Evolutionary conservation across 257 asterid species (phyloP).

Genomic region (Petunia secreta): DNA sequence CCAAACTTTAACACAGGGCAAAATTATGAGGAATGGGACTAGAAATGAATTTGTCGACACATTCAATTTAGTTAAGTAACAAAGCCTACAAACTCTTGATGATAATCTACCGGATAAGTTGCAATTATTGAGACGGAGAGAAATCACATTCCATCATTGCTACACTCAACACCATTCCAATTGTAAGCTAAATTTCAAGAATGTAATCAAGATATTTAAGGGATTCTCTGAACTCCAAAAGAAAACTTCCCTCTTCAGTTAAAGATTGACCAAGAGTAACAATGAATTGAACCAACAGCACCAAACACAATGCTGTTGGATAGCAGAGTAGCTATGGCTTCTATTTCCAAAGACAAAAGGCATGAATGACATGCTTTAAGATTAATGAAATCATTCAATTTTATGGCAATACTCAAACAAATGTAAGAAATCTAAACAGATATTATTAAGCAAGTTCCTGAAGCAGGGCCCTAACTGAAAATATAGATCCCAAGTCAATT

Average conservation of each 20-base stretch:
- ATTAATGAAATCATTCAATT: neutral
- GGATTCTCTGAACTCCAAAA: conserved; percentile 63
- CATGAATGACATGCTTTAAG: neutral
- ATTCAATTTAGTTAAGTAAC: conserved; percentile 53
- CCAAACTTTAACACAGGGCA: conserved; percentile 44
- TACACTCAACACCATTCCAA: conserved; percentile 70
- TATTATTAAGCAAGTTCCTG: too few species aligned
- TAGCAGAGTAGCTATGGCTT: conserved; percentile 25
- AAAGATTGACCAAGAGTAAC: conserved; percentile 48
- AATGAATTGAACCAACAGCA: conserved; percentile 45
- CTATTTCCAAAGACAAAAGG: conserved; percentile 47
- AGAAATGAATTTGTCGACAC: conserved; percentile 65
- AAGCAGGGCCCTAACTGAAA: conserved; percentile 17
- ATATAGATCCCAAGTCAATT: neutral
- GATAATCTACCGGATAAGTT: conserved; percentile 71
- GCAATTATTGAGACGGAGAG: conserved; percentile 54
- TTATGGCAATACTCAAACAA: conserved; percentile 20
- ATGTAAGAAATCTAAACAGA: neutral
- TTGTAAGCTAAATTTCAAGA: conserved; percentile 78
- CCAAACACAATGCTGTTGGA: conserved; percentile 37
- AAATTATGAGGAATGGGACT: conserved; percentile 65
- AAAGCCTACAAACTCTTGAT: conserved; percentile 61
- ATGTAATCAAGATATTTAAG: conserved; percentile 54
- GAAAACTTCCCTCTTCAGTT: conserved; percentile 66
- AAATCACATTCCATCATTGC: conserved; percentile 44